A percentile compares a stretch with the other conserved stretches of the same genome.
Evolutionary conservation across 495 filamentous ascomycete species (phyloP).

Genomic region (Penicillium riverlandense): DNA sequence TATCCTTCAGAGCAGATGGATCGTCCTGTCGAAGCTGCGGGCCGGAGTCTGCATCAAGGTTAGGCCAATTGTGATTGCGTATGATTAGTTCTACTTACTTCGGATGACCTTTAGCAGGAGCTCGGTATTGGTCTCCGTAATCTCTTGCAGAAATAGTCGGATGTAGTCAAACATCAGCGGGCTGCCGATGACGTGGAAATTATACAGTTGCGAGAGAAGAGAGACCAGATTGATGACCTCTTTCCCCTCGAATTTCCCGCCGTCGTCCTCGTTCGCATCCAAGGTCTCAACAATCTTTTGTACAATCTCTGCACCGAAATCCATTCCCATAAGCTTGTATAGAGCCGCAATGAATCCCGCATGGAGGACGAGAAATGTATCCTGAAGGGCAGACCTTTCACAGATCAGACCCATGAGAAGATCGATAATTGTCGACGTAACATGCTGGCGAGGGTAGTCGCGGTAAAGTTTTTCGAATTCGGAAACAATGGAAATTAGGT

Average conservation of each 20-base stretch:
- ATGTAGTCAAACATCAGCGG: slow-evolving; percentile 87
- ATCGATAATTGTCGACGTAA: slow-evolving; percentile 69
- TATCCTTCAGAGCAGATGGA: slow-evolving; percentile 83
- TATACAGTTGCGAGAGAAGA: slow-evolving; percentile 82
- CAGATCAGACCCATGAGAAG: slow-evolving; percentile 68
- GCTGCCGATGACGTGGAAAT: slow-evolving; percentile 78
- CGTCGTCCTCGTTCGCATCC: slow-evolving; percentile 30
- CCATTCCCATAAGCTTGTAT: slow-evolving; percentile 78
- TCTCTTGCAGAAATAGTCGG: slow-evolving; percentile 60
- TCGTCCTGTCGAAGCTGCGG: slow-evolving; percentile 85
- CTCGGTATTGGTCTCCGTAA: slow-evolving; percentile 89
- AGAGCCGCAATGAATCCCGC: slow-evolving; percentile 84
- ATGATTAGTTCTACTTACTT: slow-evolving; percentile 31
- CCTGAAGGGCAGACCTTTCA: slow-evolving; percentile 66
- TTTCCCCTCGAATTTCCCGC: slow-evolving; percentile 49
- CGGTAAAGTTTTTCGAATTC: slow-evolving; percentile 80
- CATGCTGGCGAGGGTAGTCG: slow-evolving; percentile 70
- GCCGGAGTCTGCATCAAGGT: slow-evolving; percentile 47
- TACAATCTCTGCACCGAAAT: slow-evolving; percentile 79
- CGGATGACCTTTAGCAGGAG: slow-evolving; percentile 78
- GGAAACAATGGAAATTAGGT: slow-evolving; percentile 68
- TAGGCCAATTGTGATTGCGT: not conserved
- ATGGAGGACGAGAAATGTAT: slow-evolving; percentile 85
- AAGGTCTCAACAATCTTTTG: slow-evolving; percentile 71
- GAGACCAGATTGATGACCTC: slow-evolving; percentile 72